Evolutionary conservation across 176 grass and related monocot species (phyloP).

Genomic region (Triticum turgidum): DNA sequence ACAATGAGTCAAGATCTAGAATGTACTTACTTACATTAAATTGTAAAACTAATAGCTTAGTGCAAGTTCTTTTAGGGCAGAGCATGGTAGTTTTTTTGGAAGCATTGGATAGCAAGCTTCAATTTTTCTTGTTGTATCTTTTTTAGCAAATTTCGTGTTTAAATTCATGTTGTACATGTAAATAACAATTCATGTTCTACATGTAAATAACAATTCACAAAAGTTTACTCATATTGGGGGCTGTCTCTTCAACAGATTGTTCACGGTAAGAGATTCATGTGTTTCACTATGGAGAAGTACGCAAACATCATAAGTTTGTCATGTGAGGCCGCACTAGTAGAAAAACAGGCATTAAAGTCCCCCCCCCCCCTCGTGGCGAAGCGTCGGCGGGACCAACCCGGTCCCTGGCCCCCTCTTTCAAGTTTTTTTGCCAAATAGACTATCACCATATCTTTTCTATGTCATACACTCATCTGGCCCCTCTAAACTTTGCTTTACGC

Average conservation of each 20-base stretch:
- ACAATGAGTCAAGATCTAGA: not conserved
- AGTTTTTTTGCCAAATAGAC: too few species aligned
- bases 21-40: not conserved
- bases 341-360: too few species aligned
- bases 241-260: not conserved
- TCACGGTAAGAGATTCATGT: not conserved
- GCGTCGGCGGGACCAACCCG: too few species aligned
- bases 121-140: not conserved
- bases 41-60: not conserved
- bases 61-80: not conserved
- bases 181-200: too few species aligned
- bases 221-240: not conserved
- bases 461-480: too few species aligned
- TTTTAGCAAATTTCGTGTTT: not conserved
- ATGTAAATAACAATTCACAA: not conserved
- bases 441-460: too few species aligned
- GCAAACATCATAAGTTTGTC: not conserved
- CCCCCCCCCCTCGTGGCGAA: too few species aligned
- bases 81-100: not conserved
- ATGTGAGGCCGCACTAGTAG: too few species aligned
- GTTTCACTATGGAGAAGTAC: not conserved
- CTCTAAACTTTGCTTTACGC: too few species aligned
- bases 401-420: too few species aligned
- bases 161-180: not conserved
- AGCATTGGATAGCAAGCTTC: not conserved